These are phyloP conservation scores for Podospora anserina DNA, from an alignment of 495 filamentous ascomycete genomes.

Conservation along the genomic window DNA sequence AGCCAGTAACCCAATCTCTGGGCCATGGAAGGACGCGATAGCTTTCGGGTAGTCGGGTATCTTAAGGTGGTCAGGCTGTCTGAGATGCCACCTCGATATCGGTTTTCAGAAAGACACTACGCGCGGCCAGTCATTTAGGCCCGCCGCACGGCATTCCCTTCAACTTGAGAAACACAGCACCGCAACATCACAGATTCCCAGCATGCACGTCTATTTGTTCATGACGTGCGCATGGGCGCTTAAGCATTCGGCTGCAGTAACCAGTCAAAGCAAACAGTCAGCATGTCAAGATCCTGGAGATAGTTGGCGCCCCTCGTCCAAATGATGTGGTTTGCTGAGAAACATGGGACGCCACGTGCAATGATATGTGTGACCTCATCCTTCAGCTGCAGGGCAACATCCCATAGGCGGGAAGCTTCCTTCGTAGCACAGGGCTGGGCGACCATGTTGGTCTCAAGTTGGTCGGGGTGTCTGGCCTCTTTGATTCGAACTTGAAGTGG, in stretches of 20 bases:
- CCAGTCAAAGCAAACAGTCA: neutral
- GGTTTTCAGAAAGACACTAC: neutral
- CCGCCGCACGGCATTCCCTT: neutral
- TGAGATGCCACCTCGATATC: neutral
- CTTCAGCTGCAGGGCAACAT: neutral
- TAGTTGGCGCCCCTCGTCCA: neutral
- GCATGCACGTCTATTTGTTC: conserved; percentile 10
- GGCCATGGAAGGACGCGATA: neutral
- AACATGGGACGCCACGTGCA: neutral
- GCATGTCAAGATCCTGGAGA: neutral
- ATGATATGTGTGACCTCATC: neutral
- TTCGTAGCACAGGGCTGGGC: neutral
- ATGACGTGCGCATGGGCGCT: conserved; percentile 25
- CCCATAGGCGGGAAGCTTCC: neutral
- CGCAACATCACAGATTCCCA: too few relatives aligned
- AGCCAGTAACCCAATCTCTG: neutral
- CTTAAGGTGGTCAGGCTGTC: conserved; percentile 1
- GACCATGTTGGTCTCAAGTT: neutral
- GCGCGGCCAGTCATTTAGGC: neutral
- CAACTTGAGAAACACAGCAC: neutral
- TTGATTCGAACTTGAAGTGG: neutral
- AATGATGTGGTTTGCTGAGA: neutral
- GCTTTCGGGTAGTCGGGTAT: conserved; percentile 9
- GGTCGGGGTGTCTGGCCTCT: neutral
- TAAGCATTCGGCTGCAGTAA: neutral